Evolutionary conservation across 1,284 basidiomycete genomes (phyloP).

Genomic region (Boletus smithii): DNA sequence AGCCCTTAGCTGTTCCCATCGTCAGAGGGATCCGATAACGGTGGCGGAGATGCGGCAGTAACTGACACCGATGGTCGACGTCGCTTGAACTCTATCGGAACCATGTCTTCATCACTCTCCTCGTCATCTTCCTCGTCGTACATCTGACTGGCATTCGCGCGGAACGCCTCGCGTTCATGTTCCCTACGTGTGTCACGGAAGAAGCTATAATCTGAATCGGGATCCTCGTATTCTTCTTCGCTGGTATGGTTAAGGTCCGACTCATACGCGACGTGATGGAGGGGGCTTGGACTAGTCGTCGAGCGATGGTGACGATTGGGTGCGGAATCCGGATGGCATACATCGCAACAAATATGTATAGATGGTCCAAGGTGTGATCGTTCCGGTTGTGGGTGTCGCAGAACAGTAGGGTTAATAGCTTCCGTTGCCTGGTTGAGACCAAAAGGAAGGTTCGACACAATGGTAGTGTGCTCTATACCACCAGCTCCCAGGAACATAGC

Average conservation of each 20-base stretch:
- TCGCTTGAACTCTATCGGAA: conserved; percentile 38
- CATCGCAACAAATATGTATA: conserved; percentile 24
- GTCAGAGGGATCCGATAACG: conserved; percentile 20
- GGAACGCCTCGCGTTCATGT: conserved; percentile 26
- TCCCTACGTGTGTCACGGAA: conserved; percentile 29
- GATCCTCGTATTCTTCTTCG: conserved; percentile 33
- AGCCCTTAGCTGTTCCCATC: conserved; percentile 10
- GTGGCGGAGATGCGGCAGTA: conserved; percentile 28
- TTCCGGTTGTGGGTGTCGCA: conserved; percentile 32
- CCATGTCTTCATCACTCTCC: conserved; percentile 32
- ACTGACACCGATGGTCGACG: conserved; percentile 37
- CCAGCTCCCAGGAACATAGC: conserved; percentile 52
- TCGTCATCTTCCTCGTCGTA: conserved; percentile 37
- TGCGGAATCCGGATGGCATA: conserved; percentile 26
- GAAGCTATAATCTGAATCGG: conserved; percentile 36
- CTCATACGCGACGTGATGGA: conserved; percentile 37
- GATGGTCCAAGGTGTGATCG: conserved; percentile 26
- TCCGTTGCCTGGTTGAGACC: conserved; percentile 34
- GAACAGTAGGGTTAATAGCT: conserved; percentile 16
- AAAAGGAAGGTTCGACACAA: conserved; percentile 39
- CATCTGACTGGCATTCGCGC: conserved; percentile 32
- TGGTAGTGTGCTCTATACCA: conserved; percentile 44
- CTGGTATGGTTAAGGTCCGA: conserved; percentile 30
- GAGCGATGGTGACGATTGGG: conserved; percentile 30
- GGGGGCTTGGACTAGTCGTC: conserved; percentile 43